phyloP scores from a whole-genome alignment of 2,329 filamentous ascomycete species.

The Fulvia fulva region DNA sequence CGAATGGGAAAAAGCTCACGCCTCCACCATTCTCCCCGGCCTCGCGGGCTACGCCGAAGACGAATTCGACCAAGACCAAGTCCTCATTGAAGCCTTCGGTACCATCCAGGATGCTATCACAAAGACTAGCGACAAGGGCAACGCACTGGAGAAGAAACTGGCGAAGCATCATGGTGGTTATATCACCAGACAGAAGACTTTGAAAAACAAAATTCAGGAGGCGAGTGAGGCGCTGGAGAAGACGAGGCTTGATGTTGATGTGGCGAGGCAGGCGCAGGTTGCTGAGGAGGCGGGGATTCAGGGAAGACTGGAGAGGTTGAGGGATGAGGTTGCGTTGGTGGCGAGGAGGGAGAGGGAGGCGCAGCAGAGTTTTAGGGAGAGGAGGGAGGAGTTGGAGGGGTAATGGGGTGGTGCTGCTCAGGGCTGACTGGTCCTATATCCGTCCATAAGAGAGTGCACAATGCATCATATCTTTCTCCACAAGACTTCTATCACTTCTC shows the following conservation, averaged over 20 bases:
- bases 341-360: conserved; percentile 81
- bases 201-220: conserved; percentile 74
- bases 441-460: too few relatives aligned
- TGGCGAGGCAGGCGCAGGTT: conserved; percentile 70
- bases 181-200: conserved; percentile 74
- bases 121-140: conserved; percentile 70
- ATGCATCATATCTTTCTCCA: too few relatives aligned
- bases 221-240: conserved; percentile 68
- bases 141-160: conserved; percentile 93
- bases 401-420: too few relatives aligned
- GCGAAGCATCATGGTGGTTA: conserved; percentile 83
- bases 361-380: conserved; percentile 75
- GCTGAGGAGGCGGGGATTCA: conserved; percentile 74
- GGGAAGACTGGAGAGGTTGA: conserved; percentile 66
- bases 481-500: too few relatives aligned
- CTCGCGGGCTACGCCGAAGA: conserved; percentile 74
- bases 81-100: conserved; percentile 70
- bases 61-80: conserved; percentile 63
- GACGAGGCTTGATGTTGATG: conserved; percentile 66
- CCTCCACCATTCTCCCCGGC: conserved; percentile 61
- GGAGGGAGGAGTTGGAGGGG: conserved; percentile 69
- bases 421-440: too few relatives aligned
- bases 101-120: conserved; percentile 70
- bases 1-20: conserved; percentile 49
- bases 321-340: conserved; percentile 79